These are phyloP conservation scores for Fraxinus platypoda DNA, from an alignment of 305 asterid genomes.

Conservation along the genomic window DNA sequence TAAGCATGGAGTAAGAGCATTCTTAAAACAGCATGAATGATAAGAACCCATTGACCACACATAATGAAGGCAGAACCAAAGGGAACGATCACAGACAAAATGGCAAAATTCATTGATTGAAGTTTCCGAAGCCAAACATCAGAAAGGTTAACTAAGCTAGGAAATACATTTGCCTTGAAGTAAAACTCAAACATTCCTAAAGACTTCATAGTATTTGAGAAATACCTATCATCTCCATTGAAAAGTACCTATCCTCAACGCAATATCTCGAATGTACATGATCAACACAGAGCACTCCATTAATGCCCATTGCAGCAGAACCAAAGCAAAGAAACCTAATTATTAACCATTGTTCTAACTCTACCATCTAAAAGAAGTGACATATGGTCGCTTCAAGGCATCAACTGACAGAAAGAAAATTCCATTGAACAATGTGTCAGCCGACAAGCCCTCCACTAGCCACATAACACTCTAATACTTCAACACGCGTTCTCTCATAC, in stretches of 20 bases:
- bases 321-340: constrained; percentile 46
- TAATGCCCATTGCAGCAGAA: constrained; percentile 36
- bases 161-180: constrained; percentile 31
- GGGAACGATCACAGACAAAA: constrained; percentile 9
- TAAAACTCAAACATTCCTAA: constrained; percentile 30
- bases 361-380: constrained; percentile 29
- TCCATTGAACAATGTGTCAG: constrained; percentile 3
- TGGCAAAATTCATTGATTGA: constrained; percentile 22
- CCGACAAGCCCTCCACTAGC: not conserved
- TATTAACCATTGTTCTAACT: constrained; percentile 40
- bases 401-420: constrained; percentile 25
- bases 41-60: not conserved
- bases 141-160: constrained; percentile 23
- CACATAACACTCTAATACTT: not conserved
- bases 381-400: not conserved
- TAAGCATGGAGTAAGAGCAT: not conserved
- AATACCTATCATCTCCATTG: constrained; percentile 41
- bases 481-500: constrained; percentile 24
- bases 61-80: not conserved
- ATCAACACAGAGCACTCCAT: constrained; percentile 36
- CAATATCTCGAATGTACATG: constrained; percentile 55
- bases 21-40: not conserved
- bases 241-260: constrained; percentile 29
- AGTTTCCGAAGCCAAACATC: constrained; percentile 29
- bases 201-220: constrained; percentile 35